These are phyloP conservation scores for Eucalyptus viminalis DNA, from an alignment of 345 rosid species.

Conservation along the genomic window DNA sequence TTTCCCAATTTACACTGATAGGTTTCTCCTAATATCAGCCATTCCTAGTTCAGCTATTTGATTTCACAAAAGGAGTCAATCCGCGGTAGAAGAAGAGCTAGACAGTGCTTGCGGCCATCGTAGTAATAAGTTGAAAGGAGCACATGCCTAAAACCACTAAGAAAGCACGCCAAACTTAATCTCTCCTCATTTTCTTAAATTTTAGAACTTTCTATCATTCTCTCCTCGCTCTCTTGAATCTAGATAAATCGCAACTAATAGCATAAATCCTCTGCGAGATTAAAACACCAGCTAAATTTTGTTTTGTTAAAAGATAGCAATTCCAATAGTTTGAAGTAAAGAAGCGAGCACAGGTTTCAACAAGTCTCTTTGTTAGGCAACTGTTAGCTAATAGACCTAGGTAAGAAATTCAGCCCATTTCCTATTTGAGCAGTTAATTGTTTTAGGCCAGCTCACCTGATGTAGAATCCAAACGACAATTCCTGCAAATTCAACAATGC, in stretches of 20 bases:
- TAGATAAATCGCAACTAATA: not conserved
- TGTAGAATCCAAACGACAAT: constrained; percentile 94
- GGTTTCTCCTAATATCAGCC: not conserved
- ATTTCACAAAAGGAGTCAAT: not conserved
- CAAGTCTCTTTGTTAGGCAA: not conserved
- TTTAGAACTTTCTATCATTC: not conserved
- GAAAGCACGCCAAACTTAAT: not conserved
- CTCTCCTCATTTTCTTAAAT: not conserved
- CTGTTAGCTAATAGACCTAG: not conserved
- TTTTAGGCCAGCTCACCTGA: constrained; percentile 38
- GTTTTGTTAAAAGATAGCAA: not conserved
- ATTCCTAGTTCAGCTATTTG: not conserved
- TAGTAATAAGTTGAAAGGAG: not conserved
- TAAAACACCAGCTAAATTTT: not conserved
- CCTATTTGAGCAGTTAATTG: not conserved
- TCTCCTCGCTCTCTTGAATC: not conserved
- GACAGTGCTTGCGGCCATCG: not conserved
- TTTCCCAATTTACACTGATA: not conserved
- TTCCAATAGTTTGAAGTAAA: not conserved
- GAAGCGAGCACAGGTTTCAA: not conserved
- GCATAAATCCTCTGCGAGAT: not conserved
- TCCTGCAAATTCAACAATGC: constrained; percentile 93
- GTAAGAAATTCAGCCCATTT: not conserved
- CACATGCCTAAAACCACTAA: not conserved
- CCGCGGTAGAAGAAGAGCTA: not conserved